Base-by-base conservation (phyloP, 768 basidiomycete species). In the Melanogaster broomeanus region DNA sequence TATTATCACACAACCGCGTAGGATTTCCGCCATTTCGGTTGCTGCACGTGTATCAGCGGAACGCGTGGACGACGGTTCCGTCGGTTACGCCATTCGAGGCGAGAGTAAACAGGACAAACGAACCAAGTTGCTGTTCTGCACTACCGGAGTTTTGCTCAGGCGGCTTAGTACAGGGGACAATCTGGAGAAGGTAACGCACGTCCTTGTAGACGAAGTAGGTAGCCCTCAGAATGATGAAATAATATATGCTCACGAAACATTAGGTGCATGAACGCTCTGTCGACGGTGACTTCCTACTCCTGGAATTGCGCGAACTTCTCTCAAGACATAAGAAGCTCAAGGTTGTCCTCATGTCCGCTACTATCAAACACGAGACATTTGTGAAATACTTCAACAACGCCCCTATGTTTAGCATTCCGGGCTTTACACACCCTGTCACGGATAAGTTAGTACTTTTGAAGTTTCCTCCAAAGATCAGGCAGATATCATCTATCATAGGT, bases 201-300 rank as follows among this genome's bases (percentile, higher is more conserved):
- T 98, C 33, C 75, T 97, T 33, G 89, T 97, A 16, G 95, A 97
- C 56, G 94, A 98, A 76, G 94, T 90, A 53, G 41, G 75, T 42
- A 5, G 0, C 25, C n/a, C 34, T 19, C 31, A 28, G 27, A 30
- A 56, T 24, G 18, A 9, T 31, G 7, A 45, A 33, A 35, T 18
- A 19, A 40, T 19, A 34, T 21, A 12, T 25, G 19, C 42, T 58
- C 34, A 47, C 27, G n/a, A 12, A 12, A 24, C 39, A 15, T 1
- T 21, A 93, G 89, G 89, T 92, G 9, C 94, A 98, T 62, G 94
- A 98, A 69, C 83, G 94, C 22, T 91, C 90, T 11, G 83, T 96
- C 7, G 94, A 96, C 61, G 85, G 90, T 19, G 95, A 98, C 66
- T 87, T 98, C 59, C 73, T 98, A 39, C 77, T 98, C 2, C 79